Percentiles rank a stretch among this genome's conserved stretches.
Conservation (phyloP, 2,329 filamentous ascomycete genomes). For the Camptophora hylomeconis region DNA sequence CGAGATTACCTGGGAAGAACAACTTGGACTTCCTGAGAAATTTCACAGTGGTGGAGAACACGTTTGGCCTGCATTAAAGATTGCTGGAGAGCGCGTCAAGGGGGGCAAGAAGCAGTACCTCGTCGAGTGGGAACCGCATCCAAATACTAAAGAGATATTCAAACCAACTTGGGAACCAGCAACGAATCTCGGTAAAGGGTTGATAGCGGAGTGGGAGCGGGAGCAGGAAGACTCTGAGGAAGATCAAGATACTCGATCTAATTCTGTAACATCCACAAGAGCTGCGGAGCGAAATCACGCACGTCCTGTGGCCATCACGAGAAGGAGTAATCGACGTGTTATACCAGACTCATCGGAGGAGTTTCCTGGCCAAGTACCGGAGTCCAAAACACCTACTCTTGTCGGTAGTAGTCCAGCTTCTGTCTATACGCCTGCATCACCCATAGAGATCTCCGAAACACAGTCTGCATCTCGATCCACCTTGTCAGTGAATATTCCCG, state of each 20-base stretch:
- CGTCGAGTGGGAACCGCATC: constrained; percentile 14
- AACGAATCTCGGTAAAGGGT: constrained; percentile 1
- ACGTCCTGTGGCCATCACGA: too few relatives aligned
- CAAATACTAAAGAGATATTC: constrained; percentile 10
- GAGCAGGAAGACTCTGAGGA: constrained; percentile 8
- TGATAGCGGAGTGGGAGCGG: constrained; percentile 4
- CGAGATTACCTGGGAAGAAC: constrained; percentile 10
- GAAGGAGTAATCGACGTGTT: constrained; percentile 1
- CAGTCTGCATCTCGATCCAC: constrained; percentile 4
- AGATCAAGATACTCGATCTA: constrained; percentile 3
- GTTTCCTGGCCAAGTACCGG: not conserved
- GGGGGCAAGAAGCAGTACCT: constrained; percentile 10
- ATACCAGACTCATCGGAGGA: constrained; percentile 10
- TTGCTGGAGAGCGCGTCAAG: constrained; percentile 25
- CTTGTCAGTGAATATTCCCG: constrained; percentile 8
- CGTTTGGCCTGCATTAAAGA: constrained; percentile 9
- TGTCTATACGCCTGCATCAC: constrained; percentile 4
- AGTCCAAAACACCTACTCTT: constrained; percentile 1
- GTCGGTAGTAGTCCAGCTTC: constrained; percentile 3
- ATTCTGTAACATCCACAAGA: not conserved
- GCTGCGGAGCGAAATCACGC: constrained; percentile 1
- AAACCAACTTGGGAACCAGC: constrained; percentile 14
- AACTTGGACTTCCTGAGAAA: constrained; percentile 5
- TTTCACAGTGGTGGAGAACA: constrained; percentile 7
- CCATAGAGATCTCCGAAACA: constrained; percentile 12